Conservation (phyloP, 805 yeast species). For the Metschnikowia amazonensis region DNA sequence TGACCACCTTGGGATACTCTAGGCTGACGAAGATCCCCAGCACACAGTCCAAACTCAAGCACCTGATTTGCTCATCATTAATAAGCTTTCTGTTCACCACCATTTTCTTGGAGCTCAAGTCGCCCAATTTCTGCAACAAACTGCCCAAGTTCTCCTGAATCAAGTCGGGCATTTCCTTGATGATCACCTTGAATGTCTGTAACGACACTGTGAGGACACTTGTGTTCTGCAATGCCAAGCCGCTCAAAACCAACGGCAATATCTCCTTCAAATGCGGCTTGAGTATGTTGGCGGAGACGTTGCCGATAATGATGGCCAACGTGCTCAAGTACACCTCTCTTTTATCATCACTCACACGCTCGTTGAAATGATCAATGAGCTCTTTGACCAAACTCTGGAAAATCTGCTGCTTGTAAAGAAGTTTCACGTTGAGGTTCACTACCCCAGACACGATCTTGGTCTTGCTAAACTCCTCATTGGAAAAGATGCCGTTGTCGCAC, state of each 20-base stretch:
- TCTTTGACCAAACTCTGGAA: slow-evolving; percentile 58
- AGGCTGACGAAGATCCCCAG: slow-evolving; percentile 34
- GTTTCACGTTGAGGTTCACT: slow-evolving; percentile 54
- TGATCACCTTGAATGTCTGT: slow-evolving; percentile 50
- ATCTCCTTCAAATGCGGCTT: slow-evolving; percentile 60
- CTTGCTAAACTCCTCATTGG: slow-evolving; percentile 35
- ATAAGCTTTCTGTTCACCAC: slow-evolving; percentile 17
- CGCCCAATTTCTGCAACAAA: slow-evolving; percentile 52
- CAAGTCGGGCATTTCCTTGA: slow-evolving; percentile 52
- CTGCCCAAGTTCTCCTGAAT: slow-evolving; percentile 52
- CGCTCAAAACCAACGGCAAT: slow-evolving; percentile 68
- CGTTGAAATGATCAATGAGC: slow-evolving; percentile 46
- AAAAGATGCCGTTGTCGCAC: slow-evolving; percentile 60
- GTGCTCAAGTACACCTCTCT: slow-evolving; percentile 60
- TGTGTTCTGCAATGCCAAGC: slow-evolving; percentile 46
- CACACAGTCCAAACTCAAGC: slow-evolving; percentile 56
- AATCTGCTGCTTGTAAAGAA: slow-evolving; percentile 76
- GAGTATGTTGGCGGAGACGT: slow-evolving; percentile 59
- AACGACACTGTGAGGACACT: slow-evolving; percentile 59
- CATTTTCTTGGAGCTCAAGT: slow-evolving; percentile 25
- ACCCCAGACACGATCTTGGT: slow-evolving; percentile 40
- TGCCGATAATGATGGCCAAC: slow-evolving; percentile 62
- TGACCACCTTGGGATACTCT: slow-evolving; percentile 39
- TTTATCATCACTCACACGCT: slow-evolving; percentile 13
- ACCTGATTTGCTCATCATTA: slow-evolving; percentile 50